Evolutionary conservation across 257 asterid species (phyloP).

Genomic region (Avicennia marina): DNA sequence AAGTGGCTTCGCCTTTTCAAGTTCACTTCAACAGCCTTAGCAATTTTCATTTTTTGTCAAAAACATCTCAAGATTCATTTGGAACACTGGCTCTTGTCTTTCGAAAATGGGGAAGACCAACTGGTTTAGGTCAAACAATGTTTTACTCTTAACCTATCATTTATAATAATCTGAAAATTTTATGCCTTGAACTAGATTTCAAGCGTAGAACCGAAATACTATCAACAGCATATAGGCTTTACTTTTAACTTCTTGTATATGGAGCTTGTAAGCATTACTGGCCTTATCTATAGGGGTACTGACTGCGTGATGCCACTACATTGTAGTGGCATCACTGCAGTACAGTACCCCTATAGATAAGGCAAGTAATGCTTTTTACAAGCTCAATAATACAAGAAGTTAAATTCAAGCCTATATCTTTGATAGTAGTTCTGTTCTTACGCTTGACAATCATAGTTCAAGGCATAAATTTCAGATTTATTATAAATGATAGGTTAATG

Average conservation of each 20-base stretch:
- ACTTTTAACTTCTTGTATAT: constrained; percentile 68
- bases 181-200: neutral
- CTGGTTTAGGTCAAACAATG: neutral
- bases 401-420: constrained; percentile 90
- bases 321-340: constrained; percentile 79
- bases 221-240: constrained; percentile 88
- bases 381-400: constrained; percentile 67
- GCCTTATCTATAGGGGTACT: constrained; percentile 77
- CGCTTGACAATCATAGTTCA: neutral
- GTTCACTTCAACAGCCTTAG: constrained; percentile 78
- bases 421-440: constrained; percentile 45
- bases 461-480: neutral
- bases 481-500: neutral
- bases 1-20: constrained; percentile 49
- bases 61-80: constrained; percentile 59
- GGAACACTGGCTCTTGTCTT: constrained; percentile 87
- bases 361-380: constrained; percentile 82
- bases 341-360: constrained; percentile 69
- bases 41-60: constrained; percentile 83
- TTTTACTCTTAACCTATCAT: neutral
- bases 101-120: constrained; percentile 21
- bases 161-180: neutral
- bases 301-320: constrained; percentile 77
- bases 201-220: constrained; percentile 31
- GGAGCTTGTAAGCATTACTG: constrained; percentile 73